phyloP scores from a whole-genome alignment of 441 rosid species.

The Hura crepitans region DNA sequence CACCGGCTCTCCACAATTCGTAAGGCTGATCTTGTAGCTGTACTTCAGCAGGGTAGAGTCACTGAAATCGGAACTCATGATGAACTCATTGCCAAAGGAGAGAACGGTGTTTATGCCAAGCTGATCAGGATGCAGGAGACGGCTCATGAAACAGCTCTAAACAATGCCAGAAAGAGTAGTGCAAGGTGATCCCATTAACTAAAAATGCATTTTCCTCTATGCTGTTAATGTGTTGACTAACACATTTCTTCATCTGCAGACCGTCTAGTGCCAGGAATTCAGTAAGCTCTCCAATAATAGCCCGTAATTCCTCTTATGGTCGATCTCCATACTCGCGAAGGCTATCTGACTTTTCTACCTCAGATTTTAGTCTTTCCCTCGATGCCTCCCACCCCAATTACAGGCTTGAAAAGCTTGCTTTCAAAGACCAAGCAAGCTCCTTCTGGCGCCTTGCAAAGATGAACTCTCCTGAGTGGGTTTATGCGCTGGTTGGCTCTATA shows the following conservation, averaged over 20 bases:
- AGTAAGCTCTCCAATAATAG: slow-evolving; percentile 94
- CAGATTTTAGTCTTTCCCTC: slow-evolving; percentile 88
- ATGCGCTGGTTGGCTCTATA: slow-evolving; percentile 81
- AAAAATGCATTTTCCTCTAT: background rate
- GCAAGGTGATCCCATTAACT: slow-evolving; percentile 56
- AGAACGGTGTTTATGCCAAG: slow-evolving; percentile 82
- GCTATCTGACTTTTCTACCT: slow-evolving; percentile 94
- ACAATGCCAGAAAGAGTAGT: slow-evolving; percentile 94
- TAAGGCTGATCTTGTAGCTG: slow-evolving; percentile 97
- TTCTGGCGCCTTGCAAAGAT: slow-evolving; percentile 93
- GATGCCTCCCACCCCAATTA: slow-evolving; percentile 73
- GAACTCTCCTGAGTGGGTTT: slow-evolving; percentile 98
- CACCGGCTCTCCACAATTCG: slow-evolving; percentile 97
- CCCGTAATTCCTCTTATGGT: slow-evolving; percentile 93
- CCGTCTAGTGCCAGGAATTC: slow-evolving; percentile 99
- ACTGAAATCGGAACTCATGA: slow-evolving; percentile 92
- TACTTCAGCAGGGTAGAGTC: slow-evolving; percentile 92
- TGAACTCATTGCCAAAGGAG: slow-evolving; percentile 87
- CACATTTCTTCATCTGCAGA: slow-evolving; percentile 42
- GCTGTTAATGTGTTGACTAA: slow-evolving; percentile 6
- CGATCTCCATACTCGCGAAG: slow-evolving; percentile 96
- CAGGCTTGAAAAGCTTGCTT: slow-evolving; percentile 76
- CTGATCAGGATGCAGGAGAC: slow-evolving; percentile 90
- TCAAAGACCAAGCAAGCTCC: slow-evolving; percentile 90
- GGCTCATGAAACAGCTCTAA: slow-evolving; percentile 90